Base-by-base conservation (phyloP, 106 monocot genomes). In the Hemerocallis citrina region DNA sequence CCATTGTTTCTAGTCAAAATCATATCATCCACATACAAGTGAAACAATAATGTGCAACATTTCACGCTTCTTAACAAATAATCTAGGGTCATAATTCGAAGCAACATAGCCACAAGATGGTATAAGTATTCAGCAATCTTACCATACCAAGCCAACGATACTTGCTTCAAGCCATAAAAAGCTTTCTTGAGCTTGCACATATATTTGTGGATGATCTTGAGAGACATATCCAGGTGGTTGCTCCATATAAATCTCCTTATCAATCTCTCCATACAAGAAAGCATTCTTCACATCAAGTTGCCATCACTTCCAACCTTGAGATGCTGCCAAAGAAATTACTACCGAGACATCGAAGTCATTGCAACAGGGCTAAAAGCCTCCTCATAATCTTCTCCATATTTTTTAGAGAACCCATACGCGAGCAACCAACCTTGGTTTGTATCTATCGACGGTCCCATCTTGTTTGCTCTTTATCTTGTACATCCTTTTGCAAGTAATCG, bases 201-300 rank as follows among this genome's bases (percentile, higher is more conserved):
- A 57, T 34, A 57, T 6, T 35, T 34, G n/a, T 19, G 34, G 6
- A 35, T 36, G 35, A 19, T 19, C 19, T 8, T 17, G 32, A 1
- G 1, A 34, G 15, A 10, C 6, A 1, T 21, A 24, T 9, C 51
- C 51, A 0, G 27, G 0, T 27, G 27, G 2, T 3, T 51, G 10
- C 51, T 51, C 51, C 57, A 57, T 57, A 12, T 34, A 57, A 13
- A 57, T 57, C 16, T 57, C 57, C 1, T 34, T 57, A 6, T 57
- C 30, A 19, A 57, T 57, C 34, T 57, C 34, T 16, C 35, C 57
- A 17, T 57, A 57, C 2, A 4, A 20, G n/a, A n/a, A n/a, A n/a
- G n/a, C 32, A 9, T 57, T 57, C 10, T 34, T 35, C 4, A 34
- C 57, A 36, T 57, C 34, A 7, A 57, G 57, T 35, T 57, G 57